phyloP scores from a whole-genome alignment of 345 rosid species.

The Gossypioides kirkii region DNA sequence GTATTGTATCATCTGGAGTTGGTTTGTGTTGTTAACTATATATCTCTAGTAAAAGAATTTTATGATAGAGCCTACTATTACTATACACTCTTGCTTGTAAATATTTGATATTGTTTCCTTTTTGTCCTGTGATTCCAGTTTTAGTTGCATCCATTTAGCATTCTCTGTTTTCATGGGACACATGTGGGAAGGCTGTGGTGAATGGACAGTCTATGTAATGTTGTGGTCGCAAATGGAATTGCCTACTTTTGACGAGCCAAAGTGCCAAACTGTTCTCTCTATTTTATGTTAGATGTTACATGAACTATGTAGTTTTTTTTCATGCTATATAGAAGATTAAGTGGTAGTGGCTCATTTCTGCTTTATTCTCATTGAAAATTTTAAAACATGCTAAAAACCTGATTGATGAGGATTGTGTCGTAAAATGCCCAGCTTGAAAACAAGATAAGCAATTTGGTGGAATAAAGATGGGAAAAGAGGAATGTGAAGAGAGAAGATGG shows the following conservation, averaged over 20 bases:
- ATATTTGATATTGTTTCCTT: not conserved
- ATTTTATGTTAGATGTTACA: no score
- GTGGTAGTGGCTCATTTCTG: not conserved
- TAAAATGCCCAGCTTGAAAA: slow-evolving; percentile 1
- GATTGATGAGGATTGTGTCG: not conserved
- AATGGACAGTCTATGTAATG: not conserved
- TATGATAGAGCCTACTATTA: not conserved
- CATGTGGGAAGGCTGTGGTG: not conserved
- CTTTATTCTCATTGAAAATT: not conserved
- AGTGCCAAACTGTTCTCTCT: no score
- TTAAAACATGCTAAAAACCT: not conserved
- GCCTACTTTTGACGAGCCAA: not conserved
- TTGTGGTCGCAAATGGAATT: not conserved
- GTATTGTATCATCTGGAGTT: not conserved
- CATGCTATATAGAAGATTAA: not conserved
- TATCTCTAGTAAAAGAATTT: not conserved
- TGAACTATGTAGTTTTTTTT: no score
- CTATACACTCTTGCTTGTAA: not conserved
- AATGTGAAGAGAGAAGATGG: no score
- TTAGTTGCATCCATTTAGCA: not conserved
- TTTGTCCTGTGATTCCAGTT: not conserved
- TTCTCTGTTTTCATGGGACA: not conserved
- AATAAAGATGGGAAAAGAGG: not conserved
- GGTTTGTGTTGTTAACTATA: not conserved
- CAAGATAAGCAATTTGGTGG: not conserved